Evolutionary conservation across 768 basidiomycete species (phyloP), one percentile per base, ranked within the genome.

Genomic region (Hericium rajendrae): DNA sequence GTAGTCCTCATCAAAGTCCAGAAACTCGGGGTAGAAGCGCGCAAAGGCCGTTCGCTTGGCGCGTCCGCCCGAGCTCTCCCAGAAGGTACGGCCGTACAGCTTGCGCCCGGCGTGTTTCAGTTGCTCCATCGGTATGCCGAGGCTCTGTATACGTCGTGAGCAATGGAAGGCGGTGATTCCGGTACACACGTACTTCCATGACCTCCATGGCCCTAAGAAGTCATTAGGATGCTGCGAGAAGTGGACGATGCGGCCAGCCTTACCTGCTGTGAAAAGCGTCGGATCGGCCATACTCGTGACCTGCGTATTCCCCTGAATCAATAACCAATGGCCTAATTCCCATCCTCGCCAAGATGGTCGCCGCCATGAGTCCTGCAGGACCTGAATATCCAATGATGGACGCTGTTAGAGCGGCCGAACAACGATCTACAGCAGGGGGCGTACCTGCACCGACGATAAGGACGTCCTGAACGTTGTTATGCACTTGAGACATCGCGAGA

Each of bases 41-140:
- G 56, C 56, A 18, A 53, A 57, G 12, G 18, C 56, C 1, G 56
- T 57, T 2, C 56, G 56, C 22, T 48, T 43, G 9, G 20, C 32
- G 13, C 37, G 16, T 8, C 40, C 51, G 22, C 48, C 39, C 3
- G 56, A 57, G 37, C 52, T 52, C 43, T 57, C 56, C 56, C 56
- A 57, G 56, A 57, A 57, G 22, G 56, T 37, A 28, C 56, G 49
- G 11, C 50, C 49, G 48, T 57, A 57, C 6, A 57, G 24, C 26
- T 57, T 57, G 16, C 49, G 24, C 18, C 56, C 56, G 37, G 50
- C 50, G 38, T 57, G 56, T 24, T 52, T 39, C 18, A 57, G 50
- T 24, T 57, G 56, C 39, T 57, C 56, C 48, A 57, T 57, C 15
- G 56, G 56, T 40, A 38, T 32, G 6, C 56, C 56, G n/a, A 57